A percentile compares a stretch with the other conserved stretches of the same genome.
phyloP scores from a whole-genome alignment of 192 early-diverging fungal genomes.

The Coemansia sp. region DNA sequence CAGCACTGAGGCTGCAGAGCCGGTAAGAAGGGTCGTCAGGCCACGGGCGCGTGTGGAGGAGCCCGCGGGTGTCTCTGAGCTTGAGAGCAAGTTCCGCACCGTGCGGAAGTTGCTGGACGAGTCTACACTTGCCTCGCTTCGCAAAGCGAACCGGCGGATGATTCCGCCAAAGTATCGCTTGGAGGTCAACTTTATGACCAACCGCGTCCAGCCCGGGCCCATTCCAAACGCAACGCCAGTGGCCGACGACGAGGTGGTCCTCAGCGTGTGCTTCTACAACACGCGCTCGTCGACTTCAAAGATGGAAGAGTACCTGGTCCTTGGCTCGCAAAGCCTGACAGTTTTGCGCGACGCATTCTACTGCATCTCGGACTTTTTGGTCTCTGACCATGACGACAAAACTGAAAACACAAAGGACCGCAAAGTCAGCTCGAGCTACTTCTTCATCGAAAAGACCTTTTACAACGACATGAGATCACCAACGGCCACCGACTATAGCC shows the following conservation, averaged over 20 bases:
- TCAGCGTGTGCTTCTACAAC: conserved; percentile 64
- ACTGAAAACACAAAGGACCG: conserved; percentile 50
- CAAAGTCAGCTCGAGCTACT: conserved; percentile 63
- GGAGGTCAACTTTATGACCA: conserved; percentile 54
- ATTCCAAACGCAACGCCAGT: conserved; percentile 27
- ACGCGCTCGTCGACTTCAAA: conserved; percentile 49
- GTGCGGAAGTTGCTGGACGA: conserved; percentile 44
- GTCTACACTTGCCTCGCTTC: conserved; percentile 45
- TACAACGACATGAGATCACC: conserved; percentile 66
- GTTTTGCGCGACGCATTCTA: conserved; percentile 67
- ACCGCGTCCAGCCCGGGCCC: conserved; percentile 29
- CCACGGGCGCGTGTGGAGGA: conserved; percentile 35
- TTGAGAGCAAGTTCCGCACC: conserved; percentile 42
- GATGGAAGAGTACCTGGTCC: conserved; percentile 62
- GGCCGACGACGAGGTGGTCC: conserved; percentile 53
- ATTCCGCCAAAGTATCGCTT: conserved; percentile 46
- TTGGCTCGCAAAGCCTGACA: conserved; percentile 65
- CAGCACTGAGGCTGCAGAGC: conserved; percentile 30
- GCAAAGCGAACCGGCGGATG: conserved; percentile 50
- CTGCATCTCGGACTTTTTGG: conserved; percentile 63
- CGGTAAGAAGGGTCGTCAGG: conserved; percentile 18
- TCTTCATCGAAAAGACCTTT: conserved; percentile 73
- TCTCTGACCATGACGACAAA: conserved; percentile 37
- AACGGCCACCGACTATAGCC: conserved; percentile 62
- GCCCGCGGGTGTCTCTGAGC: conserved; percentile 47